A percentile compares a stretch with the other conserved stretches of the same genome.
phyloP scores from a whole-genome alignment of 1,284 basidiomycete genomes.

The Marasmius oreades region DNA sequence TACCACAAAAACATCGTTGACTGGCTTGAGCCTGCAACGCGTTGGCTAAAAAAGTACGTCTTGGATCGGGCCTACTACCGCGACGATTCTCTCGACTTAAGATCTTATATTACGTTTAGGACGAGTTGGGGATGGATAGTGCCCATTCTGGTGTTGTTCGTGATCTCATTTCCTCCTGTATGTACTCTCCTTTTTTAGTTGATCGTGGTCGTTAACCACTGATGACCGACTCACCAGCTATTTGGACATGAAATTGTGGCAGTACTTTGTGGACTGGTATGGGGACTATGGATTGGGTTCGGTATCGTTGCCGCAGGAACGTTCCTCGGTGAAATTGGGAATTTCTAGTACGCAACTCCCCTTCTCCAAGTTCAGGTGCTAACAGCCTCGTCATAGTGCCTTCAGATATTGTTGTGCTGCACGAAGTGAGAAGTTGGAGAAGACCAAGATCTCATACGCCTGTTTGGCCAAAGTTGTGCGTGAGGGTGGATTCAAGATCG shows the following conservation, averaged over 20 bases:
- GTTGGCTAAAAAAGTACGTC: slow-evolving; percentile 7
- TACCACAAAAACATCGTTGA: slow-evolving; percentile 13
- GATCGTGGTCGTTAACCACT: neutral
- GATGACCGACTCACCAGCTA: slow-evolving; percentile 21
- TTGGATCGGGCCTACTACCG: too few species aligned
- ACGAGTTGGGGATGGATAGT: slow-evolving; percentile 11
- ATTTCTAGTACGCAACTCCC: slow-evolving; percentile 39
- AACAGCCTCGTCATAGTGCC: slow-evolving; percentile 26
- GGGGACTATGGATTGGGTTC: slow-evolving; percentile 13
- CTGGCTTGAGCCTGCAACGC: slow-evolving; percentile 9
- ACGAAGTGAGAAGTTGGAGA: slow-evolving; percentile 54
- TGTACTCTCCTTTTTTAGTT: neutral
- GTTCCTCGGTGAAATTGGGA: slow-evolving; percentile 46
- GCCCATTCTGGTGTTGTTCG: slow-evolving; percentile 13
- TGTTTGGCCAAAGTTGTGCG: slow-evolving; percentile 54
- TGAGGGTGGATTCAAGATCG: slow-evolving; percentile 66
- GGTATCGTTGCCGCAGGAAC: slow-evolving; percentile 34
- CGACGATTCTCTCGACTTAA: neutral
- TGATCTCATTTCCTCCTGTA: slow-evolving; percentile 14
- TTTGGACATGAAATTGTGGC: slow-evolving; percentile 56
- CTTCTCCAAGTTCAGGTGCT: neutral
- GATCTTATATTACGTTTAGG: neutral
- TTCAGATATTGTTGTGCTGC: slow-evolving; percentile 44
- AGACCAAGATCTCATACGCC: slow-evolving; percentile 46
- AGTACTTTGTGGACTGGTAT: slow-evolving; percentile 14